Evolutionary conservation across 2,329 filamentous ascomycete species (phyloP).

Genomic region (Trichoderma sp.): DNA sequence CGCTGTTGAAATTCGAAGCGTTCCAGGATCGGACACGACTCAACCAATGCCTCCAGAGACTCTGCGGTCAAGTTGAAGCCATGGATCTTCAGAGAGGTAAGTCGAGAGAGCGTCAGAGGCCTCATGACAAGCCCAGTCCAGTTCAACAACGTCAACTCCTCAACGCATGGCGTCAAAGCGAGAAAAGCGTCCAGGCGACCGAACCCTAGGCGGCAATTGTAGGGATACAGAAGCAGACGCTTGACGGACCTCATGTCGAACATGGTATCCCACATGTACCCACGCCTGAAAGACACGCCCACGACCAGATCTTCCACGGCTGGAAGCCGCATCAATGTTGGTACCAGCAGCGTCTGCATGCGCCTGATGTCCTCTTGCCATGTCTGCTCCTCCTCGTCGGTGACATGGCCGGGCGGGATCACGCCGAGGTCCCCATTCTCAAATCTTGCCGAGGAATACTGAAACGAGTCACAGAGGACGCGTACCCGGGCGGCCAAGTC

Average conservation of each 20-base stretch:
- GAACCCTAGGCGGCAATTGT: neutral
- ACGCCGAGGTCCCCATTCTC: too few species aligned
- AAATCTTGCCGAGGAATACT: too few species aligned
- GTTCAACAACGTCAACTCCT: neutral
- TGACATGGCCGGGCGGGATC: too few species aligned
- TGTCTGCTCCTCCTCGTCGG: too few species aligned
- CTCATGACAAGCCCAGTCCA: too few species aligned
- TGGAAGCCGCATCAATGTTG: too few species aligned
- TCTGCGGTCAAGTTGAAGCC: neutral
- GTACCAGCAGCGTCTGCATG: too few species aligned
- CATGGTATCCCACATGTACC: neutral
- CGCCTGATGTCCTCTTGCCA: too few species aligned
- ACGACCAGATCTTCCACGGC: too few species aligned
- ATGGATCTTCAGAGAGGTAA: neutral
- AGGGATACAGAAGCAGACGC: neutral
- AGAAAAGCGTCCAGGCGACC: neutral
- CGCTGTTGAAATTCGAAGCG: neutral
- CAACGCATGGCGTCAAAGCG: neutral
- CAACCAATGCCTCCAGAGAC: neutral
- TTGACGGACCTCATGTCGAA: neutral
- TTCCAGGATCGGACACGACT: neutral
- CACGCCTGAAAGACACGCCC: too few species aligned
- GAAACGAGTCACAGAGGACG: neutral
- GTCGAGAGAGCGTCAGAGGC: neutral
- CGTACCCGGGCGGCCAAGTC: neutral